These are phyloP conservation scores for Selaginella moellendorffii DNA, from an alignment of 75 land plant genomes.

Conservation along the genomic window DNA sequence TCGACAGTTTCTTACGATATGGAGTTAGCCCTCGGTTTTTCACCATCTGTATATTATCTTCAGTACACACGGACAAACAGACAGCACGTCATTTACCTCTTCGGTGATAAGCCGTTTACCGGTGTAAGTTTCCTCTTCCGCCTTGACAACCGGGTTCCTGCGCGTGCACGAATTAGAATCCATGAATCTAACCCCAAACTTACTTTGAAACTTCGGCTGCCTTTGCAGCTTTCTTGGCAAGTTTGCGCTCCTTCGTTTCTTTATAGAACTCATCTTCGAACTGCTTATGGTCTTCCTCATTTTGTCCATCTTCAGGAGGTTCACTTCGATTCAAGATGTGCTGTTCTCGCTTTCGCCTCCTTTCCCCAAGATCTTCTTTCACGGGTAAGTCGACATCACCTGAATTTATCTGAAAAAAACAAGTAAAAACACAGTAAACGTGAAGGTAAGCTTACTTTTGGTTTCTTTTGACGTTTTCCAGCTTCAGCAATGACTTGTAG, in stretches of 20 bases:
- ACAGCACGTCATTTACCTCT: constrained; percentile 62
- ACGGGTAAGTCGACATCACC: constrained; percentile 90
- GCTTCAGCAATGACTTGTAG: constrained; percentile 35
- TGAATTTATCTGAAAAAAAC: constrained; percentile 41
- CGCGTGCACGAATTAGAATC: neutral
- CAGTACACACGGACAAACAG: too few species aligned
- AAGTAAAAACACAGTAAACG: neutral
- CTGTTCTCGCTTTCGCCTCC: constrained; percentile 64
- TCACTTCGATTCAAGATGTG: neutral
- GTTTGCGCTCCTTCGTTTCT: constrained; percentile 37
- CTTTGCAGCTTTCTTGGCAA: constrained; percentile 49
- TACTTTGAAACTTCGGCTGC: constrained; percentile 33
- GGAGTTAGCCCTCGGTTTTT: constrained; percentile 94
- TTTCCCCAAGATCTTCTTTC: constrained; percentile 85
- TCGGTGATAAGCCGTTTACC: constrained; percentile 69
- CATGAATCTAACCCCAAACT: neutral
- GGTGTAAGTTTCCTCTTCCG: constrained; percentile 35
- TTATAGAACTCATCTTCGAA: constrained; percentile 71
- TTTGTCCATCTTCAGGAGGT: constrained; percentile 7
- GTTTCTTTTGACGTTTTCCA: constrained; percentile 23
- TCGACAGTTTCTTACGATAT: constrained; percentile 56
- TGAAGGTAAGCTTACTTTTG: constrained; percentile 36
- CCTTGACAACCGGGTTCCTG: constrained; percentile 28
- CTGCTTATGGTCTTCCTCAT: constrained; percentile 16
- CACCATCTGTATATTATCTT: constrained; percentile 77